Base-by-base conservation (phyloP, 345 rosid genomes). In the Eutrema heterophyllum region DNA sequence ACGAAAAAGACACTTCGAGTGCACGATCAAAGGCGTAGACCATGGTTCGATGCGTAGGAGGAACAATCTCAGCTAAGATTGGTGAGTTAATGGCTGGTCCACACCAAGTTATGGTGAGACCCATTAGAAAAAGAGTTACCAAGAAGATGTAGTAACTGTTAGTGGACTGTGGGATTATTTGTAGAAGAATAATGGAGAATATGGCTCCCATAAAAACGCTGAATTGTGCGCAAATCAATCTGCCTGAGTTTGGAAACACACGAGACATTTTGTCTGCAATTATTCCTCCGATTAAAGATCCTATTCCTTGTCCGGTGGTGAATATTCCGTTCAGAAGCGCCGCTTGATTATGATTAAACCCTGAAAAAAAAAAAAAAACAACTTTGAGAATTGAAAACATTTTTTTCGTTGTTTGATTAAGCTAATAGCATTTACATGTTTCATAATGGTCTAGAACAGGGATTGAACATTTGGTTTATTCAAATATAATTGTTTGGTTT, bases 11-110 rank as follows among this genome's bases (percentile, higher is more conserved):
- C 21, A 83, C 93, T 81, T 94, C 96, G 0, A 89, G 85, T 68
- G 97, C 91, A 14, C 98, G 90, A 44, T 94, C 94, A 36, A 91
- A 91, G 0, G 97, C 96, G 27, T 89, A 94, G 64, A 94, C 84
- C 96, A 94, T 91, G 5, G 96, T 91, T 45, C 96, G 83, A 68
- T 93, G 97, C 60, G 80, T 86, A 41, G 81, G 67, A 10, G 98
- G 98, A 30, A 91, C 94, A 9, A 89, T 93, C 77, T 88, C 97
- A 2, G 98, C 97, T 56, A 94, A 84, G 66, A 93, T 91, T 9
- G 97, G 98, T 5, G 80, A 93, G 74, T 93, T 93, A 9, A 79
- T 87, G 1, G 98, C 98, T 27, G 88, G 79, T 30, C 68, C 96
- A 67, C 85, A 83, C 97, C 97, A 93, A 80, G 91, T 89, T 71